Evolutionary conservation across 2,329 filamentous ascomycete genomes (phyloP).

Genomic region (Aspergillus intermedius): DNA sequence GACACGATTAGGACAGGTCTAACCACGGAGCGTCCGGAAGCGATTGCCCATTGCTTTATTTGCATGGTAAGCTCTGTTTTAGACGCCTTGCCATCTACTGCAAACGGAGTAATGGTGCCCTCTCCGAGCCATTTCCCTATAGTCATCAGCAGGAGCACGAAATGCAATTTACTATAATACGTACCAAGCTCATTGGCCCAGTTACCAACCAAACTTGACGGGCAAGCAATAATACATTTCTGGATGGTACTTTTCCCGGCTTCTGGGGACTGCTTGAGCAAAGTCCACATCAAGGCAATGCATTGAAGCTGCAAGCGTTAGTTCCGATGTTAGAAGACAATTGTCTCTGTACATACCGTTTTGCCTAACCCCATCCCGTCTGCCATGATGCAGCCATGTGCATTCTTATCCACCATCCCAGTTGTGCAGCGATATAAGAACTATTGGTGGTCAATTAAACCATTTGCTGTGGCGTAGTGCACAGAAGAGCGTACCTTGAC

Average conservation of each 20-base stretch:
- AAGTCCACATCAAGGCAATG: slow-evolving; percentile 92
- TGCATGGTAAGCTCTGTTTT: slow-evolving; percentile 90
- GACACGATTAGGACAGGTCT: slow-evolving; percentile 95
- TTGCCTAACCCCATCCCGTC: slow-evolving; percentile 99
- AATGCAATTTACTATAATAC: slow-evolving; percentile 3
- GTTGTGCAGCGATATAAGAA: slow-evolving; percentile 95
- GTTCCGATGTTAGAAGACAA: slow-evolving; percentile 2
- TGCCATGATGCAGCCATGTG: slow-evolving; percentile 98
- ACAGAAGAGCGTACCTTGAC: slow-evolving; percentile 56
- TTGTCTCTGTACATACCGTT: slow-evolving; percentile 46
- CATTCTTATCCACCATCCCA: slow-evolving; percentile 87
- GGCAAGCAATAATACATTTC: slow-evolving; percentile 94
- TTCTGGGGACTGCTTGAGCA: slow-evolving; percentile 90
- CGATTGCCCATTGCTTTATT: slow-evolving; percentile 89
- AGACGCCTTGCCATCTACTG: slow-evolving; percentile 90
- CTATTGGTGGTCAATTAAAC: slow-evolving; percentile 21
- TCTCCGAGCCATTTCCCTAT: slow-evolving; percentile 85
- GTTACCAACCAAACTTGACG: slow-evolving; percentile 91
- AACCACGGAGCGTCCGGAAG: slow-evolving; percentile 80
- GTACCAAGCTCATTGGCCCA: slow-evolving; percentile 85
- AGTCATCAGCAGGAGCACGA: slow-evolving; percentile 12
- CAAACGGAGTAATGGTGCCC: slow-evolving; percentile 86
- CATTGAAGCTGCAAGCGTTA: slow-evolving; percentile 63
- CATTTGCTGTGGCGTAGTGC: not conserved
- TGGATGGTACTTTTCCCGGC: slow-evolving; percentile 91